Evolutionary conservation across 768 basidiomycete species (phyloP).

Genomic region (Pulveroboletus sp.): DNA sequence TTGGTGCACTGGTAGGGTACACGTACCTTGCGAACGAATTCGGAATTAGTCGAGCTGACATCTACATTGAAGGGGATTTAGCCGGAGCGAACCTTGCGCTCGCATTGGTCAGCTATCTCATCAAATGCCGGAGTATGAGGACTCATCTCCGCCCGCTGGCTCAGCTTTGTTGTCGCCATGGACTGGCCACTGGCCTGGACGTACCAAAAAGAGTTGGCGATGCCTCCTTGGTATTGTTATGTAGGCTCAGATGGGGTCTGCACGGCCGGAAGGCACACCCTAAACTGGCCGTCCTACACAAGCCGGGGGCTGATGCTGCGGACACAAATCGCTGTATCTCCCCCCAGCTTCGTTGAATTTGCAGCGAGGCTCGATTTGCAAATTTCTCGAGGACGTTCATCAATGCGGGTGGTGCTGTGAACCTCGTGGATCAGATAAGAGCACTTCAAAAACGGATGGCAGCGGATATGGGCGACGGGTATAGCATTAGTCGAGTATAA

Average conservation of each 20-base stretch:
- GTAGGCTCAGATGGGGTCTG: slow-evolving; percentile 27
- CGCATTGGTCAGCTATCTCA: slow-evolving; percentile 53
- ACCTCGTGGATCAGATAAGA: slow-evolving; percentile 35
- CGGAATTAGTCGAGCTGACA: slow-evolving; percentile 51
- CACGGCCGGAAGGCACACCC: slow-evolving; percentile 28
- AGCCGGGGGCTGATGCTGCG: slow-evolving; percentile 33
- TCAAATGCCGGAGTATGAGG: slow-evolving; percentile 36
- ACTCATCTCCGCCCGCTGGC: slow-evolving; percentile 9
- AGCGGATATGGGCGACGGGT: slow-evolving; percentile 30
- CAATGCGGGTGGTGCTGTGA: slow-evolving; percentile 28
- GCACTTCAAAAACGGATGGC: slow-evolving; percentile 20
- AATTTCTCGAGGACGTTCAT: slow-evolving; percentile 35
- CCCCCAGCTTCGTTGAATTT: slow-evolving; percentile 47
- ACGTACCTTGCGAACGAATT: slow-evolving; percentile 53
- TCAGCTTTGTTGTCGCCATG: slow-evolving; percentile 19
- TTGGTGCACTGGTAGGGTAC: slow-evolving; percentile 65
- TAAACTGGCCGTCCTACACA: slow-evolving; percentile 37
- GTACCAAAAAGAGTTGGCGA: slow-evolving; percentile 8
- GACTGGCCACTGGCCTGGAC: slow-evolving; percentile 10
- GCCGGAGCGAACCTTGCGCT: slow-evolving; percentile 66
- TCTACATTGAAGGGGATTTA: slow-evolving; percentile 63
- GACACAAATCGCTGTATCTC: slow-evolving; percentile 45
- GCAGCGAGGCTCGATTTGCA: slow-evolving; percentile 28
- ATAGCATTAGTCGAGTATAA: slow-evolving; percentile 16
- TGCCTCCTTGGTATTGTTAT: slow-evolving; percentile 3